Conservation (phyloP, 176 grass and related monocot species). For the Sorghum bicolor region DNA sequence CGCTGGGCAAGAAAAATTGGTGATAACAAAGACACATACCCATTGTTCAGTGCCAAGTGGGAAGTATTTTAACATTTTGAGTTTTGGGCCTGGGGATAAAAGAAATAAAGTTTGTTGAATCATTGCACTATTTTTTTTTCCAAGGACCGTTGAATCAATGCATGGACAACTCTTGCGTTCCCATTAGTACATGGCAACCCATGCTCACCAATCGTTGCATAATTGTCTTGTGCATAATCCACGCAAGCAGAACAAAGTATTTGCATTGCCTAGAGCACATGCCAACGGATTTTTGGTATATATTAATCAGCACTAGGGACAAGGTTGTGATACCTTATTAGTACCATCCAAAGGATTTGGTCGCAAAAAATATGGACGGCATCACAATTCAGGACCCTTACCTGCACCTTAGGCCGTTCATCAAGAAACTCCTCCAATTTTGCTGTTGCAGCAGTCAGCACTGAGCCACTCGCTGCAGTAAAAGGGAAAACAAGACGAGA, state of each 20-base stretch:
- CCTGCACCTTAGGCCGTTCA: neutral
- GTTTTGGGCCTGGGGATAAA: neutral
- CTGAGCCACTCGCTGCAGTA: neutral
- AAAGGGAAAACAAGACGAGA: too few relatives aligned
- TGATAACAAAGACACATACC: neutral
- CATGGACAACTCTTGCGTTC: neutral
- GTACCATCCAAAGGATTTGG: neutral
- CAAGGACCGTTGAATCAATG: neutral
- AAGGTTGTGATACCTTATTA: neutral
- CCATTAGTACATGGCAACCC: neutral
- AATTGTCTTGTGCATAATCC: neutral
- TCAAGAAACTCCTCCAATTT: neutral
- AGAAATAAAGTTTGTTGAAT: neutral
- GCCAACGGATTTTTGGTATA: neutral
- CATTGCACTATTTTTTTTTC: neutral
- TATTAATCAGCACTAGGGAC: neutral
- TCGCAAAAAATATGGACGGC: neutral
- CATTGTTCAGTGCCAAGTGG: neutral
- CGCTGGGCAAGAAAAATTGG: neutral
- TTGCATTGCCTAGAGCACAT: neutral
- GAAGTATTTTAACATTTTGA: conserved; percentile 10
- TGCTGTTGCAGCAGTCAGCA: neutral
- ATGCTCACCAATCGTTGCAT: neutral
- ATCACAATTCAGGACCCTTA: neutral
- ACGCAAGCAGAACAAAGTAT: neutral